Evolutionary conservation across 2,329 filamentous ascomycete genomes (phyloP).

Genomic region (Achaetomium macrosporum): DNA sequence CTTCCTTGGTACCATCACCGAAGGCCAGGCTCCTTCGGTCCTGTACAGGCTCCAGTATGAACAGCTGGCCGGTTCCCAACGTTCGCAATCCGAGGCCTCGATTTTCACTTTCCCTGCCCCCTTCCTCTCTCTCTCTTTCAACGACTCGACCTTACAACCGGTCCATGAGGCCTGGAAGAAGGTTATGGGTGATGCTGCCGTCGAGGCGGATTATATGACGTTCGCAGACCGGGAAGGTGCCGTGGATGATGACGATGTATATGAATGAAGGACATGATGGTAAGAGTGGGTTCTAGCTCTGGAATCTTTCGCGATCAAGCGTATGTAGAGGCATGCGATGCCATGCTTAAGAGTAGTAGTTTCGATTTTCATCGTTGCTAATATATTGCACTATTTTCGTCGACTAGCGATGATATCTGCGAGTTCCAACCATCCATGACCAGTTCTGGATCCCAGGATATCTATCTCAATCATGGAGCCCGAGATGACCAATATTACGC

Average conservation of each 20-base stretch:
- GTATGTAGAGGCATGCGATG: neutral
- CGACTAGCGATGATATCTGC: neutral
- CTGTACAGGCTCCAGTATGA: conserved; percentile 54
- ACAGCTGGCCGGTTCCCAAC: conserved; percentile 34
- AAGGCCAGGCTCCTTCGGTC: conserved; percentile 28
- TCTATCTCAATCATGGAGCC: neutral
- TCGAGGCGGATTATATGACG: conserved; percentile 58
- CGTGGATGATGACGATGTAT: conserved; percentile 52
- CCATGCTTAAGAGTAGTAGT: neutral
- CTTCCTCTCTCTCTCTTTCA: conserved; percentile 63
- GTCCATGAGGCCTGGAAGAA: conserved; percentile 67
- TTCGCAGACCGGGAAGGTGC: conserved; percentile 69
- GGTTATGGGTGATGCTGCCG: conserved; percentile 48
- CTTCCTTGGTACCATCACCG: conserved; percentile 33
- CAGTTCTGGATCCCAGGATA: neutral
- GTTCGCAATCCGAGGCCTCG: conserved; percentile 32
- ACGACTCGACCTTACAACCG: conserved; percentile 61
- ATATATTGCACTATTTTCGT: neutral
- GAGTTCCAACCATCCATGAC: neutral
- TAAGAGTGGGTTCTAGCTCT: conserved; percentile 10
- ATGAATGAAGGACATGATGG: conserved; percentile 33
- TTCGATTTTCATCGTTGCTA: neutral
- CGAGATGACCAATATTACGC: conserved; percentile 2
- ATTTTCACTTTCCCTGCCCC: conserved; percentile 53
- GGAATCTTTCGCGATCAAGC: no score